phyloP scores from a whole-genome alignment of 78 protist genomes.

The Anaeramoeba ignava region DNA sequence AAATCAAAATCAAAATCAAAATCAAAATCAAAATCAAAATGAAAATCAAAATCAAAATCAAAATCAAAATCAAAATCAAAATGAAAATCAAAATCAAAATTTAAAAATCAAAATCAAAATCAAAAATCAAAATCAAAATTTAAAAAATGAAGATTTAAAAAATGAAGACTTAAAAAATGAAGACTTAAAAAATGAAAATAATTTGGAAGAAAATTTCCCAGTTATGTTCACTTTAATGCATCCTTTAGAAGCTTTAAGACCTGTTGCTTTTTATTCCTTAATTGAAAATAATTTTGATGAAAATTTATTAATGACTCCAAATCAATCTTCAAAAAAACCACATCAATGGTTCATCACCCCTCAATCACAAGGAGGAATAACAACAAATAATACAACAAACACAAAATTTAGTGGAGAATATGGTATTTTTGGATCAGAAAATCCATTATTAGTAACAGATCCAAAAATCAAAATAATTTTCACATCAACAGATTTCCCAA shows the following conservation, averaged over 20 bases:
- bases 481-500: neutral
- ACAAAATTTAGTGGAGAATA: neutral
- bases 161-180: too few species aligned
- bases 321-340: neutral
- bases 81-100: too few species aligned
- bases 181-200: too few species aligned
- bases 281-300: neutral
- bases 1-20: too few species aligned
- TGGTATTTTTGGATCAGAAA: neutral
- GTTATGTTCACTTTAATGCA: neutral
- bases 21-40: too few species aligned
- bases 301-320: too few species aligned
- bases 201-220: too few species aligned
- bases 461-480: neutral
- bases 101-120: too few species aligned
- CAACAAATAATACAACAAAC: neutral
- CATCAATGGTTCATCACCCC: neutral
- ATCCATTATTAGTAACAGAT: neutral
- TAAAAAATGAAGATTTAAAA: too few species aligned
- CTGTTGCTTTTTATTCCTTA: neutral
- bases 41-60: too few species aligned
- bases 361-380: neutral
- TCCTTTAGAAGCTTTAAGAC: neutral
- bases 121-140: too few species aligned
- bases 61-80: too few species aligned